A percentile compares a stretch with the other conserved stretches of the same genome.
Evolutionary conservation across 441 rosid species (phyloP).

Genomic region (Sinapis alba): DNA sequence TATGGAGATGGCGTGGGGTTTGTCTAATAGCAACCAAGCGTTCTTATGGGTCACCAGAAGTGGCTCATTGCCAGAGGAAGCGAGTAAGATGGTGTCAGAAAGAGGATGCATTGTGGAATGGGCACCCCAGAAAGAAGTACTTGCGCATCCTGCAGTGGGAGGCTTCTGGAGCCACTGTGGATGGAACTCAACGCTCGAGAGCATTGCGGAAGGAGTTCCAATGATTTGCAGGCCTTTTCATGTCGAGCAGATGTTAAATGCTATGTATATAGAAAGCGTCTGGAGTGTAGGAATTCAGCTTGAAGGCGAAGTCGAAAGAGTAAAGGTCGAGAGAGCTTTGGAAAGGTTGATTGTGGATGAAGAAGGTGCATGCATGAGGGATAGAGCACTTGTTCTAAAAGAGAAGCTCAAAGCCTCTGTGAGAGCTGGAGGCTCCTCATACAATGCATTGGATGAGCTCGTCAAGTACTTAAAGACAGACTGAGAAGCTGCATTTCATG

Average conservation of each 20-base stretch:
- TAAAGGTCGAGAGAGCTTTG: slow-evolving; percentile 10
- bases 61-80: slow-evolving; percentile 37
- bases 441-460: slow-evolving; percentile 30
- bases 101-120: slow-evolving; percentile 47
- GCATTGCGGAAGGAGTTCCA: slow-evolving; percentile 47
- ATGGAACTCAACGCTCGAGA: slow-evolving; percentile 38
- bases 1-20: slow-evolving; percentile 41
- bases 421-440: slow-evolving; percentile 26
- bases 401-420: slow-evolving; percentile 21
- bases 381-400: slow-evolving; percentile 1
- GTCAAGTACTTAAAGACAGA: slow-evolving; percentile 15
- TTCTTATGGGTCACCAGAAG: slow-evolving; percentile 45
- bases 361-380: slow-evolving; percentile 26
- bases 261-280: slow-evolving; percentile 38
- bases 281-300: slow-evolving; percentile 37
- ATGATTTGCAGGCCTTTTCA: slow-evolving; percentile 44
- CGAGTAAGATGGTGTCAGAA: slow-evolving; percentile 24
- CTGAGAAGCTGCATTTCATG: not conserved
- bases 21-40: slow-evolving; percentile 36
- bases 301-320: slow-evolving; percentile 17
- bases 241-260: slow-evolving; percentile 47
- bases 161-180: slow-evolving; percentile 50
- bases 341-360: slow-evolving; percentile 16
- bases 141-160: slow-evolving; percentile 39
- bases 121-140: slow-evolving; percentile 48